Percentiles rank a stretch among this genome's conserved stretches.
These are phyloP conservation scores for Camptophora hylomeconis DNA, from an alignment of 2,329 filamentous ascomycete genomes.

Conservation along the genomic window DNA sequence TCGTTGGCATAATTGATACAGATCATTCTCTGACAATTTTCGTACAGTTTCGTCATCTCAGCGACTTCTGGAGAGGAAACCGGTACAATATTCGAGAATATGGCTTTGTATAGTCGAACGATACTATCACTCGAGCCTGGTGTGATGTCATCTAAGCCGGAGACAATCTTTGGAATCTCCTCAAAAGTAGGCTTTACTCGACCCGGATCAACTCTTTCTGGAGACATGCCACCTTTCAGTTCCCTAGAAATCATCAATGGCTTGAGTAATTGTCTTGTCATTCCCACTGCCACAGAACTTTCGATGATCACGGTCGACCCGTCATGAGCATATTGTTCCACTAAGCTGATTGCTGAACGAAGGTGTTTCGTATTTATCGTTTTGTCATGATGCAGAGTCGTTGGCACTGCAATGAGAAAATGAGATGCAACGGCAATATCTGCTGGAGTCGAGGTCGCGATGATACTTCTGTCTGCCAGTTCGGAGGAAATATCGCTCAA, in stretches of 20 bases:
- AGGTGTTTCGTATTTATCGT: conserved; percentile 8
- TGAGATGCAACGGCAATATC: conserved; percentile 7
- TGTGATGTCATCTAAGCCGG: conserved; percentile 9
- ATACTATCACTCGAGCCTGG: conserved; percentile 7
- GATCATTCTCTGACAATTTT: conserved; percentile 14
- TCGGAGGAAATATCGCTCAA: no score
- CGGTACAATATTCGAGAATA: conserved; percentile 9
- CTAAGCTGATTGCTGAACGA: conserved; percentile 7
- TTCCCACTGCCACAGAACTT: conserved; percentile 11
- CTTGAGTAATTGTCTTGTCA: conserved; percentile 9
- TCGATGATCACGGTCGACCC: conserved; percentile 13
- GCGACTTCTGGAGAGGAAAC: conserved; percentile 11
- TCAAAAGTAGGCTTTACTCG: conserved; percentile 7
- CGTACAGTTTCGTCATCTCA: conserved; percentile 14
- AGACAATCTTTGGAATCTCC: conserved; percentile 12
- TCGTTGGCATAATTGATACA: conserved; percentile 14
- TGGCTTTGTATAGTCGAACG: conserved; percentile 6
- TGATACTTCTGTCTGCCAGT: no score
- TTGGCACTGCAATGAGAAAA: conserved; percentile 13
- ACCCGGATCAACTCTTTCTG: conserved; percentile 12
- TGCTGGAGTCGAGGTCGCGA: no score
- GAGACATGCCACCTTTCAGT: conserved; percentile 13
- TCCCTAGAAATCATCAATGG: background rate
- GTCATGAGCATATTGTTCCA: conserved; percentile 8
- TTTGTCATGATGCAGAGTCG: conserved; percentile 7